phyloP scores from a whole-genome alignment of 108 stramenopile genomes.

The Stephanodiscus triporus region DNA sequence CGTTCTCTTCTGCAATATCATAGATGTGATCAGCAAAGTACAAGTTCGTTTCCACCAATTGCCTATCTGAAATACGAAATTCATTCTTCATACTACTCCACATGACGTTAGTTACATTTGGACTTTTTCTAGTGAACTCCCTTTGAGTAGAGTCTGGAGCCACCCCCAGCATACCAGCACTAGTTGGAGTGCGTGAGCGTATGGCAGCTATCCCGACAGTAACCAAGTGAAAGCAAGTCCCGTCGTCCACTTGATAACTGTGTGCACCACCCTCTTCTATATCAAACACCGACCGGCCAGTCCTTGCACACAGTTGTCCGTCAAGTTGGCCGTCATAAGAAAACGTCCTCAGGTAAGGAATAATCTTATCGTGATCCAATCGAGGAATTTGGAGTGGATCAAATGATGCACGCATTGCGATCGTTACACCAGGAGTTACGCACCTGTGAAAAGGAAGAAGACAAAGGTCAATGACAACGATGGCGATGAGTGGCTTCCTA shows the following conservation, averaged over 20 bases:
- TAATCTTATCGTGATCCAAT: slow-evolving; percentile 44
- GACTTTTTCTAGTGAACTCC: slow-evolving; percentile 9
- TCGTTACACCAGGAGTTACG: slow-evolving; percentile 49
- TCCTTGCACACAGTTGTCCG: slow-evolving; percentile 18
- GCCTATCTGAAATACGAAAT: slow-evolving; percentile 36
- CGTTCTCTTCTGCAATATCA: slow-evolving; percentile 63
- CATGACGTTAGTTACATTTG: slow-evolving; percentile 36
- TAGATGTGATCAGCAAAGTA: slow-evolving; percentile 53
- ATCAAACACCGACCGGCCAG: slow-evolving; percentile 29
- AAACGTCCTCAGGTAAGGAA: slow-evolving; percentile 16
- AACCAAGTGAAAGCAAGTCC: slow-evolving; percentile 44
- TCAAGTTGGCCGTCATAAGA: too few relatives aligned
- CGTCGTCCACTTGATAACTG: slow-evolving; percentile 42
- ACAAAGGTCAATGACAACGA: too few relatives aligned
- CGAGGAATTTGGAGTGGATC: slow-evolving; percentile 28
- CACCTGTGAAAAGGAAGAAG: slow-evolving; percentile 35
- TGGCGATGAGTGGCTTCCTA: too few relatives aligned
- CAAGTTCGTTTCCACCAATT: slow-evolving; percentile 28
- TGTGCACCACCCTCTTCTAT: slow-evolving; percentile 2
- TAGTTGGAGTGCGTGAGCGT: slow-evolving; percentile 78
- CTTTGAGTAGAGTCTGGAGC: slow-evolving; percentile 31
- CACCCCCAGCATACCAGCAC: slow-evolving; percentile 81
- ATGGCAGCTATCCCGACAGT: slow-evolving; percentile 47
- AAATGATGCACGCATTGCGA: slow-evolving; percentile 27
- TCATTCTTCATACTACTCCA: slow-evolving; percentile 48